A percentile compares a stretch with the other conserved stretches of the same genome.
These are phyloP conservation scores for Micractinium sp. DNA, from an alignment of 139 green algal species.

Conservation along the genomic window DNA sequence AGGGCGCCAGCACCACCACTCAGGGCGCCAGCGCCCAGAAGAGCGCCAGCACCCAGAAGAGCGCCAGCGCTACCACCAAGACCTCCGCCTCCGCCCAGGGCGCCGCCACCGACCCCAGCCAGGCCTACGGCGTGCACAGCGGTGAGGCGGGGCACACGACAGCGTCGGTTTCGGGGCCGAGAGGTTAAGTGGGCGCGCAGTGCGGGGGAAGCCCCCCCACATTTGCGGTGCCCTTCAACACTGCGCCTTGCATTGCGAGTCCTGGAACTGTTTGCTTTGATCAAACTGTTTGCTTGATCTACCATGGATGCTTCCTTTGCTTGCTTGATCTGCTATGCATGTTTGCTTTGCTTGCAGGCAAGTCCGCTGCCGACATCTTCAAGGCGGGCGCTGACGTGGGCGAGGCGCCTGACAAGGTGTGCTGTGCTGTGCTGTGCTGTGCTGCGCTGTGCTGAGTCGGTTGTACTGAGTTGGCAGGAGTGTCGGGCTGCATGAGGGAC, in stretches of 20 bases:
- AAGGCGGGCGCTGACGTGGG: slow-evolving; percentile 20
- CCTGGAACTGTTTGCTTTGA: background rate
- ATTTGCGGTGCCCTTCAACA: no score
- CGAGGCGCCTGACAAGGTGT: background rate
- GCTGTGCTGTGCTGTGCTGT: background rate
- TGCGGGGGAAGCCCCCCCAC: no score
- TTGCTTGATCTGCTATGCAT: background rate
- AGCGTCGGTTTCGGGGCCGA: background rate
- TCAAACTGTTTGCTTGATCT: background rate
- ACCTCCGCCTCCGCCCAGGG: background rate
- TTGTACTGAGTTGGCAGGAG: no score
- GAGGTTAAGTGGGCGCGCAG: no score
- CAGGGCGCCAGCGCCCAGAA: no score
- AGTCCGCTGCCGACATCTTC: slow-evolving; percentile 27
- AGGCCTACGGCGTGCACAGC: slow-evolving; percentile 16
- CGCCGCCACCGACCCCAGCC: background rate
- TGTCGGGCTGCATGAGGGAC: no score
- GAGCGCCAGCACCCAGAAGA: background rate
- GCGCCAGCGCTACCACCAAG: background rate
- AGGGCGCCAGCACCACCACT: background rate
- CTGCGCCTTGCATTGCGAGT: background rate
- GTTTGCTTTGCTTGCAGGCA: background rate
- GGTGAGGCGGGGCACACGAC: background rate
- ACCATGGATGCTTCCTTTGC: no score
- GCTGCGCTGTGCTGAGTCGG: no score